These are phyloP conservation scores for Agaricus sinodeliciosus DNA, from an alignment of 768 basidiomycete species.

Conservation along the genomic window DNA sequence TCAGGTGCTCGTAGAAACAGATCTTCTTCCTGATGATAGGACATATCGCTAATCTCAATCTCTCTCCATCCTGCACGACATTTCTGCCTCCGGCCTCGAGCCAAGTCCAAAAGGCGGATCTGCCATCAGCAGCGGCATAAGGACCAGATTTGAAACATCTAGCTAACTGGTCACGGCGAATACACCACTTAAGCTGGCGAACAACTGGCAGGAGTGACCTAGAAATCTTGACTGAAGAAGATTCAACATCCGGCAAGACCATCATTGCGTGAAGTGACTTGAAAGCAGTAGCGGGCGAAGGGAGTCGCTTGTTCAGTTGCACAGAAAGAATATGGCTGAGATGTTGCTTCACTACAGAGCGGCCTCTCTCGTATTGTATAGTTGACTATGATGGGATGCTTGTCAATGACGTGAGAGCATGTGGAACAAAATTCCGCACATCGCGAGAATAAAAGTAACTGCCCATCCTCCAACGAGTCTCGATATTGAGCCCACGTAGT, in stretches of 20 bases:
- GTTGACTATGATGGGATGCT: slow-evolving; percentile 41
- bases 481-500: slow-evolving; percentile 60
- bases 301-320: slow-evolving; percentile 42
- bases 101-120: slow-evolving; percentile 43
- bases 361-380: slow-evolving; percentile 55
- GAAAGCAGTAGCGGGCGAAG: slow-evolving; percentile 4
- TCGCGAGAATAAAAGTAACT: slow-evolving; percentile 56
- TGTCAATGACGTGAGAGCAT: slow-evolving; percentile 4
- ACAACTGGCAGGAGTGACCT: slow-evolving; percentile 58
- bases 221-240: slow-evolving; percentile 47
- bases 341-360: slow-evolving; percentile 46
- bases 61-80: slow-evolving; percentile 54
- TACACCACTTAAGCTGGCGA: slow-evolving; percentile 64
- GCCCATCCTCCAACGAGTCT: slow-evolving; percentile 60
- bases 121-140: slow-evolving; percentile 21
- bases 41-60: slow-evolving; percentile 62
- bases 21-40: slow-evolving; percentile 55
- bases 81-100: slow-evolving; percentile 43
- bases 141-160: slow-evolving; percentile 45
- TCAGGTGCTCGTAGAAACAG: slow-evolving; percentile 49
- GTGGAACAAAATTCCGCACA: slow-evolving; percentile 30
- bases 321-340: slow-evolving; percentile 45
- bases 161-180: slow-evolving; percentile 57
- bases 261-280: slow-evolving; percentile 1
- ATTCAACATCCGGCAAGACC: slow-evolving; percentile 54